Conservation (phyloP, 306 rosid genomes). For the Fagus crenata region DNA sequence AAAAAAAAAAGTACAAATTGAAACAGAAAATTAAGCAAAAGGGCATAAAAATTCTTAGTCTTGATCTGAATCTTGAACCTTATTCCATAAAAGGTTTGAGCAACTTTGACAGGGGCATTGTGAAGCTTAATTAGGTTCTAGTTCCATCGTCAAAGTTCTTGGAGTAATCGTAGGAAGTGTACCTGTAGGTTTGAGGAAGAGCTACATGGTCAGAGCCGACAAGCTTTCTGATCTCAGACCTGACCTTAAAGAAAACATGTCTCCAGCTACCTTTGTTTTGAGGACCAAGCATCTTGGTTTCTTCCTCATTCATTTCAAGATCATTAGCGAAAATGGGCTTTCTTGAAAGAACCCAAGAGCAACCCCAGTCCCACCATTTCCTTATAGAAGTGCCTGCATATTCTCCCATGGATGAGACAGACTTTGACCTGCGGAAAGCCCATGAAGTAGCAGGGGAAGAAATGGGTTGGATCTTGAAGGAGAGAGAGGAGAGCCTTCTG, state of each 20-base stretch:
- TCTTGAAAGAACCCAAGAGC: conserved; percentile 72
- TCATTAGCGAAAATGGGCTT: conserved; percentile 70
- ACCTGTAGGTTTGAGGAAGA: conserved; percentile 78
- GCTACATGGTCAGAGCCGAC: conserved; percentile 42
- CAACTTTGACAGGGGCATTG: background rate
- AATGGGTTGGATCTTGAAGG: conserved; percentile 56
- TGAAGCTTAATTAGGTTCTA: conserved; percentile 9
- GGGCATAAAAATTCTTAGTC: background rate
- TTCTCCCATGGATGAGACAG: conserved; percentile 66
- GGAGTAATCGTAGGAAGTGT: conserved; percentile 39
- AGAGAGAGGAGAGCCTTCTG: conserved; percentile 67
- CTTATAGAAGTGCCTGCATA: conserved; percentile 57
- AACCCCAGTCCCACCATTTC: conserved; percentile 81
- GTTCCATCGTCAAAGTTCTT: conserved; percentile 35
- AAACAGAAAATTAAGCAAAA: background rate
- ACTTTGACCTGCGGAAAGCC: conserved; percentile 67
- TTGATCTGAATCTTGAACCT: conserved; percentile 24
- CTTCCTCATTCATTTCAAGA: conserved; percentile 87
- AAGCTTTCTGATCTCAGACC: conserved; percentile 64
- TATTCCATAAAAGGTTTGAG: conserved; percentile 9
- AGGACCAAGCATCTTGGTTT: conserved; percentile 63
- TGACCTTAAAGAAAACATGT: conserved; percentile 65
- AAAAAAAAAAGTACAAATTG: background rate
- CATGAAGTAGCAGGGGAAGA: conserved; percentile 40
- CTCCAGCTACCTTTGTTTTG: conserved; percentile 62